Base-by-base conservation (phyloP, 192 early-diverging fungal genomes). In the Coemansia sp. region DNA sequence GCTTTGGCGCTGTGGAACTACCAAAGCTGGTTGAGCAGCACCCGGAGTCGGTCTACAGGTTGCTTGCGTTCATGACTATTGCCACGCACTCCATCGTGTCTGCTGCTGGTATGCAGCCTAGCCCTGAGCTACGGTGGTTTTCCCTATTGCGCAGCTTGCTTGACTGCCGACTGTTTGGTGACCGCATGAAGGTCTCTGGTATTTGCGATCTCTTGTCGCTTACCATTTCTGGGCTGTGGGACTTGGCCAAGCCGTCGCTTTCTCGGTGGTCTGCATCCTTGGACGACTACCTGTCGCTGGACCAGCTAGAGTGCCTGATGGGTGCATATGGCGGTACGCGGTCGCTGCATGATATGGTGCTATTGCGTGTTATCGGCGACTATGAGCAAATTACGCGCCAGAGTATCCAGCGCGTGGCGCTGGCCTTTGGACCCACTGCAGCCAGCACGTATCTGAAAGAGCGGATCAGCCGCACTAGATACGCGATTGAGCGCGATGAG, bases 251-350 rank as follows among this genome's bases (percentile, higher is more conserved):
- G 9, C 79, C 79, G 7, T 34, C 61, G 18, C 64, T 82, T 14
- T 76, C 79, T n/a, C 64, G 61, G 45, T 82, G 79, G 79, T 82
- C 79, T 36, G 70, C 64, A 4, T 61, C 59, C 6, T 45, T 82
- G 35, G 64, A 65, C 34, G 79, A 82, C 47, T 82, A 68, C 55
- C 64, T 82, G 9, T 33, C 64, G 13, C 55, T 83, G 37, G 76
- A 77, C 60, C 66, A 78, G 50, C 72, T 83, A n/a, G 81, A 83
- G 39, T 21, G 63, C 6, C 61, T 83, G n/a, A 62, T 64, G 6
- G 81, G 75, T 10, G 75, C 69, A 12, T 83, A 75, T 38, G 14
- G 56, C 23, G 81, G 76, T n/a, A 83, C 65, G 3, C 28, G 60
- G 36, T 60, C 72, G 38, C 16, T 50, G 3, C 35, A 66, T 6